These are phyloP conservation scores for Sodiomyces alkalinus DNA, from an alignment of 2,329 filamentous ascomycete species.

Conservation along the genomic window DNA sequence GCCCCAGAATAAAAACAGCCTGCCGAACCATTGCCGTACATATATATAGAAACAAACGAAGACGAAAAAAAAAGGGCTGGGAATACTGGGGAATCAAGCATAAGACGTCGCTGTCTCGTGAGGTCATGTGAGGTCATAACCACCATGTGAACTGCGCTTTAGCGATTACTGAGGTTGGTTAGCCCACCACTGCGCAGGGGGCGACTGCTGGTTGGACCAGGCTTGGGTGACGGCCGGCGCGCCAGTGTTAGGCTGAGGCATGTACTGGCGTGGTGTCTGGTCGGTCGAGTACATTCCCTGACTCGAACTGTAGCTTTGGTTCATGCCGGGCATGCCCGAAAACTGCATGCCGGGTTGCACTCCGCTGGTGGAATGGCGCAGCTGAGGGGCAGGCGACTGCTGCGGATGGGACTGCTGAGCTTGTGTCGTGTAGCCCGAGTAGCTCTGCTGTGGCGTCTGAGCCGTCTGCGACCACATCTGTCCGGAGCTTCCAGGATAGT, in stretches of 20 bases:
- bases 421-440: slow-evolving; percentile 12
- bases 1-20: too few relatives aligned
- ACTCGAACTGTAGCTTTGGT: slow-evolving; percentile 39
- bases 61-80: too few relatives aligned
- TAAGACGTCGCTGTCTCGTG: too few relatives aligned
- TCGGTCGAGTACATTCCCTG: slow-evolving; percentile 47
- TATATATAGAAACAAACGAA: too few relatives aligned
- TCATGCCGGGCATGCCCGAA: slow-evolving; percentile 45
- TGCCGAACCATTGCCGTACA: too few relatives aligned
- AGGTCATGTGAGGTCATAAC: too few relatives aligned
- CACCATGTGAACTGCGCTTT: too few relatives aligned
- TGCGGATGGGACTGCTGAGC: slow-evolving; percentile 26
- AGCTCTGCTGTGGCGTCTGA: slow-evolving; percentile 43
- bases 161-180: slow-evolving; percentile 25
- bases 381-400: slow-evolving; percentile 42
- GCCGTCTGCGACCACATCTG: slow-evolving; percentile 56
- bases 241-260: slow-evolving; percentile 44
- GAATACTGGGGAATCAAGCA: too few relatives aligned
- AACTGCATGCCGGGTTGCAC: slow-evolving; percentile 47
- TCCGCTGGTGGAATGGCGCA: slow-evolving; percentile 39
- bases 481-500: slow-evolving; percentile 38
- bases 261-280: slow-evolving; percentile 49
- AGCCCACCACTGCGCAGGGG: slow-evolving; percentile 42
- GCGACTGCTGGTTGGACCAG: slow-evolving; percentile 46
- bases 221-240: slow-evolving; percentile 34